Evolutionary conservation across 2,329 filamentous ascomycete species (phyloP).

Genomic region (Cytospora mali): DNA sequence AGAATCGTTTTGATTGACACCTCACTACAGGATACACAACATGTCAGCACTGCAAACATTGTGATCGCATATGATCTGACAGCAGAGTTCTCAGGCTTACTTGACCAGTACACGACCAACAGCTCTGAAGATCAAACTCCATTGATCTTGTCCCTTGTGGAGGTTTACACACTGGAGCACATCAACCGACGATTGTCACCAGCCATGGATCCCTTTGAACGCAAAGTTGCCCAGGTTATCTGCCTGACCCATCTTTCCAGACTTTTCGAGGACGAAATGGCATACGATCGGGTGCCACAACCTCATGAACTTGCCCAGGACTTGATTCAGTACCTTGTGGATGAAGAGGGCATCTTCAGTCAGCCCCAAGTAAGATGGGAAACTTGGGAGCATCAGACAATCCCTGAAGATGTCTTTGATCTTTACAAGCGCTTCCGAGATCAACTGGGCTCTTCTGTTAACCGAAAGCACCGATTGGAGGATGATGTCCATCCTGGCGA

Average conservation of each 20-base stretch:
- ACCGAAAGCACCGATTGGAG: slow-evolving; percentile 52
- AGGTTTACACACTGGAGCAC: slow-evolving; percentile 58
- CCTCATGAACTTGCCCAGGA: slow-evolving; percentile 51
- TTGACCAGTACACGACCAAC: slow-evolving; percentile 31
- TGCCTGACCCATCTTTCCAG: slow-evolving; percentile 41
- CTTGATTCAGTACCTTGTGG: slow-evolving; percentile 38
- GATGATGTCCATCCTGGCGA: slow-evolving; percentile 38
- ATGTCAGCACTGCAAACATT: slow-evolving; percentile 37
- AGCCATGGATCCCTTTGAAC: slow-evolving; percentile 46
- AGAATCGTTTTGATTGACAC: slow-evolving; percentile 24
- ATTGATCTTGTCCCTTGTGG: slow-evolving; percentile 52
- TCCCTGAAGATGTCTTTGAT: slow-evolving; percentile 53
- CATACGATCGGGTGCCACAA: slow-evolving; percentile 35
- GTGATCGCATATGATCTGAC: slow-evolving; percentile 58
- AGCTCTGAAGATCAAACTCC: slow-evolving; percentile 35
- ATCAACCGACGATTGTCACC: slow-evolving; percentile 50
- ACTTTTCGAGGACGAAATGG: slow-evolving; percentile 34
- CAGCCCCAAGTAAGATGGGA: slow-evolving; percentile 21
- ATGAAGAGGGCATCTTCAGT: slow-evolving; percentile 26
- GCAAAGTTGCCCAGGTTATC: slow-evolving; percentile 41
- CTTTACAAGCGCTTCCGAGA: slow-evolving; percentile 46
- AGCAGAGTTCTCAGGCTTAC: slow-evolving; percentile 45
- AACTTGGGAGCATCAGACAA: slow-evolving; percentile 48
- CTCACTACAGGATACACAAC: slow-evolving; percentile 4
- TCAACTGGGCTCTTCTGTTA: slow-evolving; percentile 33